phyloP scores from a whole-genome alignment of 148 eudicot species.

The Nepenthes gracilis region DNA sequence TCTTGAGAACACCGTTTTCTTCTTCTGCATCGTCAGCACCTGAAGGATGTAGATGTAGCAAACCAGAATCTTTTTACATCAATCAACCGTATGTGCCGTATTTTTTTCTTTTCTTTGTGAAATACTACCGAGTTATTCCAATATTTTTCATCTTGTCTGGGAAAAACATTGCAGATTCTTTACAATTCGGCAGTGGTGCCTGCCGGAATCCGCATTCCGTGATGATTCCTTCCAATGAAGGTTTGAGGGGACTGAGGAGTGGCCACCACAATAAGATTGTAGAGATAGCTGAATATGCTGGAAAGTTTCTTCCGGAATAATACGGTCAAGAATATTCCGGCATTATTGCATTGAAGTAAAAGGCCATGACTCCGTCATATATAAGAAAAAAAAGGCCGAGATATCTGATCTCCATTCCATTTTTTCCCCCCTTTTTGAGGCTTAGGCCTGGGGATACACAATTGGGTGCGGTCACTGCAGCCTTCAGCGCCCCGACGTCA shows the following conservation, averaged over 20 bases:
- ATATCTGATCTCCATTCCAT: too few relatives aligned
- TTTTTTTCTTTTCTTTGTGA: neutral
- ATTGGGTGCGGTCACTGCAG: too few relatives aligned
- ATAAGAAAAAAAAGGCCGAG: too few relatives aligned
- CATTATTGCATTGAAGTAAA: too few relatives aligned
- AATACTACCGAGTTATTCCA: neutral
- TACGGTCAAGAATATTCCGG: conserved; percentile 40
- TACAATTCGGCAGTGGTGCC: conserved; percentile 85
- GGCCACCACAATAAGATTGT: conserved; percentile 74
- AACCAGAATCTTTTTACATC: conserved; percentile 67
- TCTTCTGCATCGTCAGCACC: conserved; percentile 72
- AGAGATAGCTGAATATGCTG: conserved; percentile 83
- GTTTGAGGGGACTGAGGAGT: conserved; percentile 68
- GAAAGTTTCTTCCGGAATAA: conserved; percentile 70
- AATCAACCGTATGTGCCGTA: conserved; percentile 53
- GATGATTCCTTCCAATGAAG: conserved; percentile 83
- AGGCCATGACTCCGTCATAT: too few relatives aligned
- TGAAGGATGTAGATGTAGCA: conserved; percentile 52
- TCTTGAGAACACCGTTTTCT: conserved; percentile 54
- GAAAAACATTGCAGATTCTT: conserved; percentile 42
- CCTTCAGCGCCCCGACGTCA: too few relatives aligned
- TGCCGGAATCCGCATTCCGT: conserved; percentile 64
- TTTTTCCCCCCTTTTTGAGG: too few relatives aligned
- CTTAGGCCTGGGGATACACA: too few relatives aligned
- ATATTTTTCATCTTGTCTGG: conserved; percentile 4